Evolutionary conservation across 2,329 filamentous ascomycete species (phyloP).

Genomic region (Apiospora marii): DNA sequence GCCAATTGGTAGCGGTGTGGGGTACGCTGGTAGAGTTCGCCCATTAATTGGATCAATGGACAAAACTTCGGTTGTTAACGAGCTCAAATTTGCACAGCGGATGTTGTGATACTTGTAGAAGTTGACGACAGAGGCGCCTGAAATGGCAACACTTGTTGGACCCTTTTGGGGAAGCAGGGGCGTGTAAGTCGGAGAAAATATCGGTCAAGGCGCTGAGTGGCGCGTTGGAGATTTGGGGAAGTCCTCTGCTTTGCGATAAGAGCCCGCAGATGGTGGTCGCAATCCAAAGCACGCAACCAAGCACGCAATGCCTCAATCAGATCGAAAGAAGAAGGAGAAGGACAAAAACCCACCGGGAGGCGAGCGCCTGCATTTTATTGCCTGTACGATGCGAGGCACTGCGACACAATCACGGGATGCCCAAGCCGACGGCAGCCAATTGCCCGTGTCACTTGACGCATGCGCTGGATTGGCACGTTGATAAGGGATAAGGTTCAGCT

Average conservation of each 20-base stretch:
- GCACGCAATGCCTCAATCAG: not conserved
- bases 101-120: conserved; percentile 1
- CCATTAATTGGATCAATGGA: not conserved
- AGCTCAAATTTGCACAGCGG: not conserved
- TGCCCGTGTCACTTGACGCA: conserved; percentile 1
- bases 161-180: not conserved
- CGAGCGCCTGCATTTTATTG: conserved; percentile 7
- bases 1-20: not conserved
- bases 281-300: not conserved
- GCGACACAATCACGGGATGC: conserved; percentile 4
- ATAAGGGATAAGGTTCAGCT: conserved; percentile 3
- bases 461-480: conserved; percentile 3
- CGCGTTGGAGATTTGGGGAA: not conserved
- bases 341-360: not conserved
- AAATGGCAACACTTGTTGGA: not conserved
- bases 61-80: not conserved
- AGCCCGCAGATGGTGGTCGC: conserved; percentile 1
- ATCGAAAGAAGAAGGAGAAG: conserved; percentile 3
- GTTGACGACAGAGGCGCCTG: not conserved
- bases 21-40: not conserved
- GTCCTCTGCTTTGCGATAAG: not conserved
- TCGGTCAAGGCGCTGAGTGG: not conserved
- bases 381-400: not conserved
- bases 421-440: not conserved
- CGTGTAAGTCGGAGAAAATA: conserved; percentile 20